These are phyloP conservation scores for Ceratobasidium sp. DNA, from an alignment of 1,284 basidiomycete species.

Conservation along the genomic window DNA sequence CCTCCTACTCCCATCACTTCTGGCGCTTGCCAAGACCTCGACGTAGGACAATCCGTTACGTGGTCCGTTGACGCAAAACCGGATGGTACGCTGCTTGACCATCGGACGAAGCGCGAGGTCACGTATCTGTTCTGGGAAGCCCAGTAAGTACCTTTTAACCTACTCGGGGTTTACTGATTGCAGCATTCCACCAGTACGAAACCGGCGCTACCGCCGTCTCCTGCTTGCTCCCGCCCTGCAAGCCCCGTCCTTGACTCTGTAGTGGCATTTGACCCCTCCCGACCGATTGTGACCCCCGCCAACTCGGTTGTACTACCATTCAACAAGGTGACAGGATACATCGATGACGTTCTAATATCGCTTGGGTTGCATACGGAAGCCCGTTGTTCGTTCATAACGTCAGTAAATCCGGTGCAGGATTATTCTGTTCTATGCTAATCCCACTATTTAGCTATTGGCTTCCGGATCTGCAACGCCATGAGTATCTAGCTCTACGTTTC, in stretches of 20 bases:
- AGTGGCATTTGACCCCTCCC: constrained; percentile 45
- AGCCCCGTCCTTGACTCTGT: constrained; percentile 52
- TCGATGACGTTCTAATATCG: constrained; percentile 54
- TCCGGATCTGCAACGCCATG: constrained; percentile 55
- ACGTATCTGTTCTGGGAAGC: constrained; percentile 57
- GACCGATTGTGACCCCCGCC: constrained; percentile 45
- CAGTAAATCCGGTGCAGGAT: constrained; percentile 55
- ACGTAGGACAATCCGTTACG: constrained; percentile 46
- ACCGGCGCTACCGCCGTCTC: not conserved
- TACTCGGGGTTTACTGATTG: constrained; percentile 50
- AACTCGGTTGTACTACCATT: constrained; percentile 54
- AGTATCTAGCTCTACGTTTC: constrained; percentile 61
- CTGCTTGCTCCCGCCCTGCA: not conserved
- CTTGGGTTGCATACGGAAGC: constrained; percentile 59
- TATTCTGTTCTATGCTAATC: constrained; percentile 51
- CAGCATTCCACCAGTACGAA: not conserved
- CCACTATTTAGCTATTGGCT: constrained; percentile 59
- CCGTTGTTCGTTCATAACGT: constrained; percentile 60
- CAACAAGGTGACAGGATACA: constrained; percentile 53
- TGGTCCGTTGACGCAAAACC: constrained; percentile 53
- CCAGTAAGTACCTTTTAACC: constrained; percentile 44
- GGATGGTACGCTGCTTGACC: constrained; percentile 53
- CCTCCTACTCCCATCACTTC: constrained; percentile 45
- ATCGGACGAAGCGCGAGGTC: constrained; percentile 49
- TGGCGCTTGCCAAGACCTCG: not conserved